These are phyloP conservation scores for Globisporangium barbulae DNA, from an alignment of 352 stramenopile species.

Conservation along the genomic window DNA sequence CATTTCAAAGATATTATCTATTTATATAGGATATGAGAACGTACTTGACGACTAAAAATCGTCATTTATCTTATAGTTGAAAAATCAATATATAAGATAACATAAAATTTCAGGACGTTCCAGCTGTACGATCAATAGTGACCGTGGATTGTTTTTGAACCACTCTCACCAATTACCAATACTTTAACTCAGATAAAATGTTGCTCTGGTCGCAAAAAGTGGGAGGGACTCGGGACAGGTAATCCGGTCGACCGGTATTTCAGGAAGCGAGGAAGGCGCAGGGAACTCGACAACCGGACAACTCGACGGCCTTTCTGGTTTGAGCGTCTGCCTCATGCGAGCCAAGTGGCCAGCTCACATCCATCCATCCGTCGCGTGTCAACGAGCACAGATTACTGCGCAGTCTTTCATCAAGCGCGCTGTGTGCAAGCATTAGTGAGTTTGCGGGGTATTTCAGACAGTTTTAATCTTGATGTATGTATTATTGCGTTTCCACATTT, in stretches of 20 bases:
- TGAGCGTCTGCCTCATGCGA: neutral
- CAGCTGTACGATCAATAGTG: neutral
- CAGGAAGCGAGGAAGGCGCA: neutral
- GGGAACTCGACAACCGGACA: neutral
- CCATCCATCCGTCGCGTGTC: neutral
- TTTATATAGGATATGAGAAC: too few relatives aligned
- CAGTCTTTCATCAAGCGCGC: neutral
- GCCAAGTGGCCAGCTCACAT: neutral
- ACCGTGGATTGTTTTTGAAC: conserved; percentile 1
- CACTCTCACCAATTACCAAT: neutral
- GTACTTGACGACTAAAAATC: too few relatives aligned
- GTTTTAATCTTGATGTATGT: too few relatives aligned
- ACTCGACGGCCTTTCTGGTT: neutral
- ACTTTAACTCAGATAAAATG: conserved; percentile 1
- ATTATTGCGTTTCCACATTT: neutral
- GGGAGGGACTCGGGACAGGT: neutral
- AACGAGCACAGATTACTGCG: neutral
- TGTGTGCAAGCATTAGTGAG: too few relatives aligned
- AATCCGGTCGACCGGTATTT: neutral
- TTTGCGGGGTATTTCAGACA: too few relatives aligned
- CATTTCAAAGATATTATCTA: too few relatives aligned
- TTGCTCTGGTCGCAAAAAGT: neutral
- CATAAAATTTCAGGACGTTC: neutral
- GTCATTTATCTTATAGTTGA: too few relatives aligned
- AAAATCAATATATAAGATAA: too few relatives aligned